Evolutionary conservation across 73 alveolate genomes (phyloP).

Genomic region (Tetrahymena thermophila): DNA sequence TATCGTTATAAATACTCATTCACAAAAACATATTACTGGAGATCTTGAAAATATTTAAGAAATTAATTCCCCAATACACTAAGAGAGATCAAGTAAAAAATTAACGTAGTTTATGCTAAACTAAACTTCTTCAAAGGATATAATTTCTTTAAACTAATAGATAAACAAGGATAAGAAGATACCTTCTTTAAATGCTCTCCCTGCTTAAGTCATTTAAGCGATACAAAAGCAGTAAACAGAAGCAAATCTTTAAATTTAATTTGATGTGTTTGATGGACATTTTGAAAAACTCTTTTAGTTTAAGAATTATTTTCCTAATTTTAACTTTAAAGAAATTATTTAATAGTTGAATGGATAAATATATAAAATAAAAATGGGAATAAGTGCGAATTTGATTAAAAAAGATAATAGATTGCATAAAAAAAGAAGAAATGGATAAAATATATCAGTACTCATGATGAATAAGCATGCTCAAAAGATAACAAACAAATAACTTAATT

Average conservation of each 20-base stretch:
- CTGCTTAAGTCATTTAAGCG: background rate
- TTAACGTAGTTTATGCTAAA: background rate
- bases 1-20: background rate
- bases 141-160: background rate
- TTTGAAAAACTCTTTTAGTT: background rate
- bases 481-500: background rate
- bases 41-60: background rate
- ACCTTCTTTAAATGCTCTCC: background rate
- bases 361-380: background rate
- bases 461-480: background rate
- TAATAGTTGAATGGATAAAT: background rate
- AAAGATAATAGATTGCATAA: background rate
- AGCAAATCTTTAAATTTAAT: background rate
- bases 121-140: background rate
- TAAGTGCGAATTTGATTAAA: background rate
- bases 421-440: background rate
- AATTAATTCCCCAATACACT: background rate
- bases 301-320: background rate
- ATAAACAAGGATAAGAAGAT: background rate
- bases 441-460: background rate
- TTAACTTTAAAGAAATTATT: background rate
- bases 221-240: background rate
- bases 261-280: background rate
- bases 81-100: background rate
- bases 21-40: background rate